A percentile compares a stretch with the other conserved stretches of the same genome.
Conservation (phyloP, 2,329 filamentous ascomycete species). For the Metarhizium anisopliae region DNA sequence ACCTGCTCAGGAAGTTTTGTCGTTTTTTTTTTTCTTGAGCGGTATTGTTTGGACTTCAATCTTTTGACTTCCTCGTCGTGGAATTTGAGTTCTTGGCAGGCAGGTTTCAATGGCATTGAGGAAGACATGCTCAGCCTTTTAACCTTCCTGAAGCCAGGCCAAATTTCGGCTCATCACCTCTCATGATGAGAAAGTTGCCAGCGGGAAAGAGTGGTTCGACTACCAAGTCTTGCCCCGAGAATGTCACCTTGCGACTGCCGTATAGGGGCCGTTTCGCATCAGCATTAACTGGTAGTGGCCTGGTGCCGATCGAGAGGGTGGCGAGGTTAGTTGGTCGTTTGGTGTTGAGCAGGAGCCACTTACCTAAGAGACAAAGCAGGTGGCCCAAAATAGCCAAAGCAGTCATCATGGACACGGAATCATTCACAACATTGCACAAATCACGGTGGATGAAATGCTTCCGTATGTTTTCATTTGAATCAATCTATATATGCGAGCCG, state of each 20-base stretch:
- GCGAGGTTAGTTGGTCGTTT: background rate
- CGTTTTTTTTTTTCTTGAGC: background rate
- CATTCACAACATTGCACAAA: background rate
- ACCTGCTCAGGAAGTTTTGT: background rate
- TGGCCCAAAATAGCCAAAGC: constrained; percentile 5
- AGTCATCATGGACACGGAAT: background rate
- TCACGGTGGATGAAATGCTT: background rate
- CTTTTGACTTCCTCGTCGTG: background rate
- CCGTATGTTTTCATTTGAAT: constrained; percentile 4
- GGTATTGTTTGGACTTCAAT: background rate
- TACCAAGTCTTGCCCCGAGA: background rate
- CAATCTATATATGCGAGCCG: constrained; percentile 6
- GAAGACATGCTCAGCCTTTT: background rate
- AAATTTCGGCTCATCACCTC: background rate
- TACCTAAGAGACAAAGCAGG: background rate
- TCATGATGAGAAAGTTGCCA: background rate
- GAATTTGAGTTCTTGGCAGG: background rate
- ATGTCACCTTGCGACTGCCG: background rate
- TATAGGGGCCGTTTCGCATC: background rate
- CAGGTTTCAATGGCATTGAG: background rate
- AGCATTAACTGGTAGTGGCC: background rate
- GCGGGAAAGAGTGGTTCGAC: background rate
- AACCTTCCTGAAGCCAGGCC: background rate
- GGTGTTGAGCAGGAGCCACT: background rate
- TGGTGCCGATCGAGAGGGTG: background rate